These are phyloP conservation scores for Blastocystis sp. DNA, from an alignment of 352 stramenopile species.

Conservation along the genomic window DNA sequence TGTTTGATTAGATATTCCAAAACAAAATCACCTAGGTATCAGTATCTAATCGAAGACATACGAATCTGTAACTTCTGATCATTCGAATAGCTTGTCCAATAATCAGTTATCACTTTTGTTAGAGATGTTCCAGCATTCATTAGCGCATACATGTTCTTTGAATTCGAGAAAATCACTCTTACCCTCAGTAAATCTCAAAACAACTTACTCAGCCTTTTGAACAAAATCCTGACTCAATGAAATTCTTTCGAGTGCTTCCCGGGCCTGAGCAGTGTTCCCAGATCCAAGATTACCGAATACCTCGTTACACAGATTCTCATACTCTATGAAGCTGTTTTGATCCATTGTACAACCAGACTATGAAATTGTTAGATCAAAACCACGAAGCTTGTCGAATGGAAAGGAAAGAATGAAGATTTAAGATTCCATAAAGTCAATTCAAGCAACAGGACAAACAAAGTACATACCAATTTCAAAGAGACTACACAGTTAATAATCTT, in stretches of 20 bases:
- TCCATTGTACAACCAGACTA: conserved; percentile 25
- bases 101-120: conserved; percentile 54
- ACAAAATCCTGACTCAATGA: conserved; percentile 39
- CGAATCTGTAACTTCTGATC: conserved; percentile 55
- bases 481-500: not conserved
- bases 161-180: conserved; percentile 53
- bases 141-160: conserved; percentile 60
- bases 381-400: not conserved
- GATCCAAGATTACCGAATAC: conserved; percentile 52
- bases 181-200: not conserved
- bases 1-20: conserved; percentile 59
- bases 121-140: conserved; percentile 39
- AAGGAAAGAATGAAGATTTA: not conserved
- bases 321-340: conserved; percentile 56
- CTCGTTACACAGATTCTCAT: conserved; percentile 42
- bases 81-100: conserved; percentile 57
- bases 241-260: conserved; percentile 39
- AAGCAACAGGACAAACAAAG: not conserved
- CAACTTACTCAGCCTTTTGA: conserved; percentile 37
- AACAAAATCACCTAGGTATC: conserved; percentile 35
- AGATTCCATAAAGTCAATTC: not conserved
- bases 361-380: not conserved
- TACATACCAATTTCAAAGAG: conserved; percentile 20
- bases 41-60: not conserved
- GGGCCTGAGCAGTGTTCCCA: conserved; percentile 3